Conservation (phyloP, 495 filamentous ascomycete species). For the Ramalina intermedia region DNA sequence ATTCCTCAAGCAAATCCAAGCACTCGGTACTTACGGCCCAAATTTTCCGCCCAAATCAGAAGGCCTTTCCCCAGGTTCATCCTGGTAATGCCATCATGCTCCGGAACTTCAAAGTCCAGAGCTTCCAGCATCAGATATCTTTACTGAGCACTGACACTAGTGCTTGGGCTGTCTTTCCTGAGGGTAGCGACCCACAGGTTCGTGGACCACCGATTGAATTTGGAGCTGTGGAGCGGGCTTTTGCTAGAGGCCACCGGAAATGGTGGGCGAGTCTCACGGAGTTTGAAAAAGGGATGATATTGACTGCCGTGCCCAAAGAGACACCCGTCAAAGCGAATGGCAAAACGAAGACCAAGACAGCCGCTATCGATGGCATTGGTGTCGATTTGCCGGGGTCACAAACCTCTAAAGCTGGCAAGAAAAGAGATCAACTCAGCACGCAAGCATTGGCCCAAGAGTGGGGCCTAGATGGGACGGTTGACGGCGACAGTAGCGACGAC, state of each 20-base stretch:
- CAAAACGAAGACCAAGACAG: conserved; percentile 25
- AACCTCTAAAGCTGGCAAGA: conserved; percentile 18
- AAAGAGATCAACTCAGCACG: conserved; percentile 23
- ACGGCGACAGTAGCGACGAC: conserved; percentile 12
- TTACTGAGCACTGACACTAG: conserved; percentile 35
- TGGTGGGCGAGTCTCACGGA: conserved; percentile 32
- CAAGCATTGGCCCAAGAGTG: conserved; percentile 1
- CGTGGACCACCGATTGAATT: conserved; percentile 53
- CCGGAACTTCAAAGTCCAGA: conserved; percentile 53
- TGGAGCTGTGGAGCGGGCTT: conserved; percentile 40
- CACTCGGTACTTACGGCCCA: conserved; percentile 32
- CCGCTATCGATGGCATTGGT: conserved; percentile 22
- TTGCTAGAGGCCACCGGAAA: conserved; percentile 36
- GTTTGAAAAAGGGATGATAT: conserved; percentile 19
- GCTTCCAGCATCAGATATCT: conserved; percentile 27
- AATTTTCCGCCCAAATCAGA: conserved; percentile 60
- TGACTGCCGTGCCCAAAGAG: conserved; percentile 9
- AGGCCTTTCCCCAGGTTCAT: conserved; percentile 49
- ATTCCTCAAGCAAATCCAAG: conserved; percentile 25
- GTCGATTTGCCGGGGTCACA: conserved; percentile 20
- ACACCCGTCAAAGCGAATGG: conserved; percentile 16
- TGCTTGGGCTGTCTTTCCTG: conserved; percentile 51
- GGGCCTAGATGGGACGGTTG: conserved; percentile 17
- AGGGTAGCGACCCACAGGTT: conserved; percentile 30
- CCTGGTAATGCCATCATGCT: conserved; percentile 68